Evolutionary conservation across 805 yeast species (phyloP).

Genomic region (Yarrowia deformans): DNA sequence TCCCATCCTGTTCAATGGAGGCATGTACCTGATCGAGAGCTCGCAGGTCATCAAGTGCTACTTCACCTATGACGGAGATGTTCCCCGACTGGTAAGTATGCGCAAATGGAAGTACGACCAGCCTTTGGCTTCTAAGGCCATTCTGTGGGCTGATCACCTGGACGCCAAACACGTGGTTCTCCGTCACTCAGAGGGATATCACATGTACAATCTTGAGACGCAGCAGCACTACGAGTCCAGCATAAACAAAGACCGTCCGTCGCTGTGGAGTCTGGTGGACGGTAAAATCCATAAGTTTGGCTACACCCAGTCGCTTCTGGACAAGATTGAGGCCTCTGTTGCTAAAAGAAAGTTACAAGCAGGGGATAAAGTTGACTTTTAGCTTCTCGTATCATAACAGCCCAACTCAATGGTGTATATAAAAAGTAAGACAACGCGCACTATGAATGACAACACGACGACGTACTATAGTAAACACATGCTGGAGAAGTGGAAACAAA

Average conservation of each 20-base stretch:
- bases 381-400: background rate
- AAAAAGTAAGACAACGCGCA: background rate
- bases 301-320: slow-evolving; percentile 1
- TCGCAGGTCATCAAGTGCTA: slow-evolving; percentile 1
- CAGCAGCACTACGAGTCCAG: slow-evolving; percentile 2
- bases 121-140: slow-evolving; percentile 18
- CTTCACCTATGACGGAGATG: background rate
- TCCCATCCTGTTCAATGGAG: slow-evolving; percentile 28
- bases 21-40: slow-evolving; percentile 24
- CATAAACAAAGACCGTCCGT: slow-evolving; percentile 1
- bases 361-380: slow-evolving; percentile 23
- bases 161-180: slow-evolving; percentile 24
- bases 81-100: background rate
- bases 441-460: background rate
- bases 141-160: slow-evolving; percentile 20
- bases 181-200: slow-evolving; percentile 15
- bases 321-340: slow-evolving; percentile 12
- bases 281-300: slow-evolving; percentile 11
- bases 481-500: no score
- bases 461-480: no score
- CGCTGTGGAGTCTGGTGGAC: slow-evolving; percentile 25
- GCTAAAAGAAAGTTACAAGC: slow-evolving; percentile 6
- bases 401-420: background rate
- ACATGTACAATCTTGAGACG: slow-evolving; percentile 15
- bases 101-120: slow-evolving; percentile 6